phyloP scores from a whole-genome alignment of 768 basidiomycete genomes.

The Lactifluus echinatus region DNA sequence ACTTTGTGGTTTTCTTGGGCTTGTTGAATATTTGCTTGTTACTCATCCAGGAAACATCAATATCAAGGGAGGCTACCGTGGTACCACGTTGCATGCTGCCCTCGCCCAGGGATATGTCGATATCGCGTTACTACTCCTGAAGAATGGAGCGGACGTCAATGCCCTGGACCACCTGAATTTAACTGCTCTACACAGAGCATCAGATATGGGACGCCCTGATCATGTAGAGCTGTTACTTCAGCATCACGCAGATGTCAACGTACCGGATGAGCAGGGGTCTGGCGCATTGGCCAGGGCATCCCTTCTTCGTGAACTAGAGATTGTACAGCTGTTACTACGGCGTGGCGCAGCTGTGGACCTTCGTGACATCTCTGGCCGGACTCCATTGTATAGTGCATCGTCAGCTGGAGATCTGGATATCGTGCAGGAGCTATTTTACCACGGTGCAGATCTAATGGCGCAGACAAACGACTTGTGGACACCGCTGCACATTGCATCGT shows the following conservation, averaged over 20 bases:
- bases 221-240: background rate
- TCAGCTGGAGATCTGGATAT: background rate
- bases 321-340: background rate
- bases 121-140: background rate
- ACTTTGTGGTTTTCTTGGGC: background rate
- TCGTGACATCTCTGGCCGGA: too few relatives aligned
- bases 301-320: background rate
- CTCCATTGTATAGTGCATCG: background rate
- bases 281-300: background rate
- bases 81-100: background rate
- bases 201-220: background rate
- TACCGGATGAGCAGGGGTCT: accelerated
- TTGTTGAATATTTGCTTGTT: background rate
- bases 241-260: background rate
- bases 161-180: accelerated
- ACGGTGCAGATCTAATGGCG: background rate
- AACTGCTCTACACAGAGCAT: background rate
- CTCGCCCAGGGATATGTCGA: background rate
- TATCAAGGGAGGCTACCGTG: background rate
- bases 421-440: background rate
- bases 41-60: background rate
- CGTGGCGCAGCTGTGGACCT: background rate
- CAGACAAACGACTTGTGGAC: background rate
- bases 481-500: background rate
- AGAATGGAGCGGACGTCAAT: background rate